phyloP scores from a whole-genome alignment of 805 yeast species.

The Groenewaldozyma tartarivorans region DNA sequence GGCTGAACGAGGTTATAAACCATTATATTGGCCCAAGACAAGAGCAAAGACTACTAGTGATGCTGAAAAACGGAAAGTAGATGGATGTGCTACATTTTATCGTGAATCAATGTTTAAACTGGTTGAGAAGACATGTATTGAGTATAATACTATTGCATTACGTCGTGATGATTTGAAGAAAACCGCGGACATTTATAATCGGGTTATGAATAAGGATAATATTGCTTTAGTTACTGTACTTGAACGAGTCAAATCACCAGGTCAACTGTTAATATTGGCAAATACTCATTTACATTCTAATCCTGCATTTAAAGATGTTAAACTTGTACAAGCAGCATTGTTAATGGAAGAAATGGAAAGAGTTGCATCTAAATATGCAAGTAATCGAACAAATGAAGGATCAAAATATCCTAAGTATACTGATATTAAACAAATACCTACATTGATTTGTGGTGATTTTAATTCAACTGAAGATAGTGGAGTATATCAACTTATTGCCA shows the following conservation, averaged over 20 bases:
- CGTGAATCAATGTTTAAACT: conserved; percentile 59
- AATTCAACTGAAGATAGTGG: conserved; percentile 83
- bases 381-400: conserved; percentile 24
- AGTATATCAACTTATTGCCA: conserved; percentile 80
- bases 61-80: conserved; percentile 82
- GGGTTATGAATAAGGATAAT: conserved; percentile 94
- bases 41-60: conserved; percentile 79
- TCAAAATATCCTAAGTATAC: conserved; percentile 30
- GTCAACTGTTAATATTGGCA: conserved; percentile 62
- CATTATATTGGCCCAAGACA: conserved; percentile 76
- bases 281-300: conserved; percentile 99
- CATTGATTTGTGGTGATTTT: conserved; percentile 90
- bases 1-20: conserved; percentile 66
- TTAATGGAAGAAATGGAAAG: conserved; percentile 77
- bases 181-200: conserved; percentile 88
- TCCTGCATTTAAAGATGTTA: conserved; percentile 92
- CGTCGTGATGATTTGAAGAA: conserved; percentile 68
- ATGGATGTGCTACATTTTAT: conserved; percentile 96
- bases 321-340: conserved; percentile 90
- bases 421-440: conserved; percentile 49
- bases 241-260: conserved; percentile 51
- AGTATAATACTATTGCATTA: conserved; percentile 50
- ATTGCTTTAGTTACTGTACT: conserved; percentile 72
- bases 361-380: conserved; percentile 41
- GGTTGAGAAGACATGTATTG: conserved; percentile 62